These are phyloP conservation scores for Diversispora epigaea DNA, from an alignment of 192 early-diverging fungal species.

Conservation along the genomic window DNA sequence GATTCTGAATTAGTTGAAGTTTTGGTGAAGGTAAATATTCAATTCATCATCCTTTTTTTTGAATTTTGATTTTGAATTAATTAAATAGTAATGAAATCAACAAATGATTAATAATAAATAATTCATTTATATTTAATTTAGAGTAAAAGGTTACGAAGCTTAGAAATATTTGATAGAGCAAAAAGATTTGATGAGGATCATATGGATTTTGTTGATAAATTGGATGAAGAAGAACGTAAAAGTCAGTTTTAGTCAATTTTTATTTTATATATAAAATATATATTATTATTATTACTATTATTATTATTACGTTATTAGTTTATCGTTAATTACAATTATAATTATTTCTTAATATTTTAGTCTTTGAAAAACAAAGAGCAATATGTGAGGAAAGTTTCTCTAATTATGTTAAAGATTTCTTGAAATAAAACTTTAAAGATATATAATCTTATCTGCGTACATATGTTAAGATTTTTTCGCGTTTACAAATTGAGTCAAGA, in stretches of 20 bases:
- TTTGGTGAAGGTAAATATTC: background rate
- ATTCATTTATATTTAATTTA: background rate
- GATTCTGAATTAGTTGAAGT: background rate
- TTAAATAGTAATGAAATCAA: background rate
- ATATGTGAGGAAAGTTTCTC: background rate
- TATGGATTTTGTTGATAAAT: background rate
- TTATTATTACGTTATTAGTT: background rate
- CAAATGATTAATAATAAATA: background rate
- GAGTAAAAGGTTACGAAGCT: background rate
- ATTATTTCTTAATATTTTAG: background rate
- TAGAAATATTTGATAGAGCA: background rate
- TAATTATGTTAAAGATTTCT: background rate
- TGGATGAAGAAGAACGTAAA: background rate
- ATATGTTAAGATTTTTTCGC: no score
- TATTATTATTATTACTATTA: background rate
- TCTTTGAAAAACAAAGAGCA: conserved; percentile 1
- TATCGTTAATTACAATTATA: background rate
- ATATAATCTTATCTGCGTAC: no score
- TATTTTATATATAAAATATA: background rate
- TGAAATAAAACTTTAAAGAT: background rate
- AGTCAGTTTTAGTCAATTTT: no score
- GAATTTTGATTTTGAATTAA: no score
- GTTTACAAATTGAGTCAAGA: no score
- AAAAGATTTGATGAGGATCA: background rate
- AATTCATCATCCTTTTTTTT: background rate